Evolutionary conservation across 2,329 filamentous ascomycete genomes (phyloP).

Genomic region (Xylariaceae sp.): DNA sequence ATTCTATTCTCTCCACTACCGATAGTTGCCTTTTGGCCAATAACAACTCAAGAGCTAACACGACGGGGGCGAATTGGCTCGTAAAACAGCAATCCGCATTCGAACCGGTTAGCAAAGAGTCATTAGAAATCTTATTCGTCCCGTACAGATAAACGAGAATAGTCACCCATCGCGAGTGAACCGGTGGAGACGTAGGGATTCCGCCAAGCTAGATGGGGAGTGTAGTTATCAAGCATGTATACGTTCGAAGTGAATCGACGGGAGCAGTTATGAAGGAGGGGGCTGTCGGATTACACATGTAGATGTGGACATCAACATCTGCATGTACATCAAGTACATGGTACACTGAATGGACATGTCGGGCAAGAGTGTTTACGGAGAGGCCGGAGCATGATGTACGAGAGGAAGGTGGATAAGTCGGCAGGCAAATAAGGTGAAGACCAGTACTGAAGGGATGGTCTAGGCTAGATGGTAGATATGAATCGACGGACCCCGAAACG

Average conservation of each 20-base stretch:
- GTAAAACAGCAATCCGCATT: too few species aligned
- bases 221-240: conserved; percentile 14
- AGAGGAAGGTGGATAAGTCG: conserved; percentile 8
- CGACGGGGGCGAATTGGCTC: too few species aligned
- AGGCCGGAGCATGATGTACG: conserved; percentile 9
- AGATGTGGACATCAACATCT: conserved; percentile 6
- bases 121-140: neutral
- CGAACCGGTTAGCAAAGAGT: neutral
- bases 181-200: conserved; percentile 4
- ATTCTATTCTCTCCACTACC: too few species aligned
- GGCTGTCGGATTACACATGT: conserved; percentile 5
- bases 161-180: conserved; percentile 6
- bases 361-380: conserved; percentile 2
- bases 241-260: conserved; percentile 9
- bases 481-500: neutral
- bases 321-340: conserved; percentile 10
- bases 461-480: neutral
- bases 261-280: conserved; percentile 6
- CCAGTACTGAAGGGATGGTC: conserved; percentile 4
- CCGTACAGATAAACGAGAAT: neutral
- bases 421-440: conserved; percentile 1
- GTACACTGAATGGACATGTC: neutral
- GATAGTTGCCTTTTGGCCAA: too few species aligned
- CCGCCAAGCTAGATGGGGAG: conserved; percentile 8
- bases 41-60: too few species aligned